Base-by-base conservation (phyloP, 73 alveolate species). In the Paramecium tetraurelia region DNA sequence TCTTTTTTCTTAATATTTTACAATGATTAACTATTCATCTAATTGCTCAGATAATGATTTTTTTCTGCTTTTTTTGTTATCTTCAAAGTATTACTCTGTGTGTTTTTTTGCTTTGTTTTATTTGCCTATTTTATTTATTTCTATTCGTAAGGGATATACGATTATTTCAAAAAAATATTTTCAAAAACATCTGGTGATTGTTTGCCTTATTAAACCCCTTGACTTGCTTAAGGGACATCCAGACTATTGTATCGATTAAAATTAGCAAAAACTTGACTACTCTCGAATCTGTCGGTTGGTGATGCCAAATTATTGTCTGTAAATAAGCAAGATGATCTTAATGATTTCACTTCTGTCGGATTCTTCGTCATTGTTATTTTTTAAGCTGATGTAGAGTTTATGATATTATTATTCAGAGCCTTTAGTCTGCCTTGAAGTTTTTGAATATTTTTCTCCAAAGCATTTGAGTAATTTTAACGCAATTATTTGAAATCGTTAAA, bases 131-230 rank as follows among this genome's bases (percentile, higher is more conserved):
- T 53, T 53, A 53, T 53, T 53, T 31, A 35, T 35, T 68, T 68
- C 85, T 68, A 33, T 35, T 68, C 48, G 27, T 68, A 29, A 14
- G 85, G 85, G 5, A 68, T 29, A 43, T 68, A 68, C n/a, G 85
- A 68, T 68, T 68, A 35, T 68, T 68, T 68, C 48, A 68, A 68
- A 35, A 33, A 68, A 68, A 68, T 68, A 68, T 68, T 68, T 31
- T 68, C 85, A 68, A 68, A 68, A 35, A 68, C 85, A 53, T 53
- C 69, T 53, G 69, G 69, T 18, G 85, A 68, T 68, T 68, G 21
- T 4, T 68, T 68, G 9, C 85, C 8, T 53, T 53, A 5, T 18
- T 53, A 18, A 4, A 18, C 35, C 12, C 69, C 69, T 53, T 53
- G 69, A 53, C 21, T 53, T 1, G 69, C 69, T 53, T 53, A 53